Conservation (phyloP, 2,329 filamentous ascomycete species). For the Byssothecium circinans region DNA sequence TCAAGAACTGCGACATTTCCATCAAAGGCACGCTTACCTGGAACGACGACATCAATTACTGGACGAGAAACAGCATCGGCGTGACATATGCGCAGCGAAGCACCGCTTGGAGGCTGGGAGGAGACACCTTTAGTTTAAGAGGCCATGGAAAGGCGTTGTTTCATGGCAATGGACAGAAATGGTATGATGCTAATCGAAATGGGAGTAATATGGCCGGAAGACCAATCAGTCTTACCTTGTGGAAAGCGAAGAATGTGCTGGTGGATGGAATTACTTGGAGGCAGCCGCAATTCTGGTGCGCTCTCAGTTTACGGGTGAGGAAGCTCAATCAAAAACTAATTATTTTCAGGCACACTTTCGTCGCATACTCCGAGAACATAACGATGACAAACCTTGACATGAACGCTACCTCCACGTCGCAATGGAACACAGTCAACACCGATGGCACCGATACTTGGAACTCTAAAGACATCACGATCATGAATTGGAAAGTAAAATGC, state of each 20-base stretch:
- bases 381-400: conserved; percentile 58
- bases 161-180: conserved; percentile 33
- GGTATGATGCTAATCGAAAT: conserved; percentile 46
- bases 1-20: conserved; percentile 31
- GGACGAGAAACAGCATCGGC: conserved; percentile 22
- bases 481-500: conserved; percentile 50
- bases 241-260: conserved; percentile 50
- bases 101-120: conserved; percentile 28
- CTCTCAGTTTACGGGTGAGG: not conserved
- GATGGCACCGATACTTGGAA: conserved; percentile 57
- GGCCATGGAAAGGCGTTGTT: conserved; percentile 31
- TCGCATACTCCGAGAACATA: conserved; percentile 53
- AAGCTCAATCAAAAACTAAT: not conserved
- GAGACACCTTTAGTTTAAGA: conserved; percentile 24
- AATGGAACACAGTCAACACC: conserved; percentile 53
- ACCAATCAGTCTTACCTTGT: conserved; percentile 51
- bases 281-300: conserved; percentile 54
- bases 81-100: conserved; percentile 26
- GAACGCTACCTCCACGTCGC: conserved; percentile 50
- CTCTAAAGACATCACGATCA: conserved; percentile 49
- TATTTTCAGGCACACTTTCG: conserved; percentile 44
- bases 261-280: conserved; percentile 49
- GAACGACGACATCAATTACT: conserved; percentile 32
- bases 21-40: conserved; percentile 30
- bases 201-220: conserved; percentile 49